A percentile compares a stretch with the other conserved stretches of the same genome.
These are phyloP conservation scores for Deinandra increscens DNA, from an alignment of 129 eudicot genomes.

Conservation along the genomic window DNA sequence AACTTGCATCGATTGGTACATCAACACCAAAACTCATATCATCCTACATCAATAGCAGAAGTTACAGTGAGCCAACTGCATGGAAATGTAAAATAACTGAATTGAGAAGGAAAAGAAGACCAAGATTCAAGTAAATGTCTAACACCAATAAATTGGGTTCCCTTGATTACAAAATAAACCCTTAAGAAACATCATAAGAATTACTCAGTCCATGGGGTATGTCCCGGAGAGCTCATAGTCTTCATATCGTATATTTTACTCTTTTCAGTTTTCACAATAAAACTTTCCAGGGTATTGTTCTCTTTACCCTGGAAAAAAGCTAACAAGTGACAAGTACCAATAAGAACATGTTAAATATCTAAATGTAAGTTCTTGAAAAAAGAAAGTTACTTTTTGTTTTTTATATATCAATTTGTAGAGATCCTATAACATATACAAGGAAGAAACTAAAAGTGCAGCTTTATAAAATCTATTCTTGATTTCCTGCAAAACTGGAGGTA, in stretches of 20 bases:
- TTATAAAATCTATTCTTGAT: background rate
- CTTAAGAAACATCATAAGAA: conserved; percentile 7
- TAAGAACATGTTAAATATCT: background rate
- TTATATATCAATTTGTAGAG: background rate
- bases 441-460: background rate
- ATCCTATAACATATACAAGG: conserved; percentile 1
- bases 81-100: conserved; percentile 19
- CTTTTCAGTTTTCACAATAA: too few relatives aligned
- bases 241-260: too few relatives aligned
- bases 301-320: too few relatives aligned
- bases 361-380: background rate
- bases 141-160: background rate
- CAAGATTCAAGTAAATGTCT: background rate
- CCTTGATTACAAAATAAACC: background rate
- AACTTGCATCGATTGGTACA: conserved; percentile 29
- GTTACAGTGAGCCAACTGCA: conserved; percentile 19
- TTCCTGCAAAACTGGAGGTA: background rate
- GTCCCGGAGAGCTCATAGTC: too few relatives aligned
- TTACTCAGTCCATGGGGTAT: background rate
- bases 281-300: too few relatives aligned
- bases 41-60: conserved; percentile 39
- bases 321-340: too few relatives aligned
- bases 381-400: background rate
- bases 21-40: conserved; percentile 41
- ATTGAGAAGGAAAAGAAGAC: background rate